phyloP scores from a whole-genome alignment of 495 filamentous ascomycete genomes.

The Ascobolus immersus region DNA sequence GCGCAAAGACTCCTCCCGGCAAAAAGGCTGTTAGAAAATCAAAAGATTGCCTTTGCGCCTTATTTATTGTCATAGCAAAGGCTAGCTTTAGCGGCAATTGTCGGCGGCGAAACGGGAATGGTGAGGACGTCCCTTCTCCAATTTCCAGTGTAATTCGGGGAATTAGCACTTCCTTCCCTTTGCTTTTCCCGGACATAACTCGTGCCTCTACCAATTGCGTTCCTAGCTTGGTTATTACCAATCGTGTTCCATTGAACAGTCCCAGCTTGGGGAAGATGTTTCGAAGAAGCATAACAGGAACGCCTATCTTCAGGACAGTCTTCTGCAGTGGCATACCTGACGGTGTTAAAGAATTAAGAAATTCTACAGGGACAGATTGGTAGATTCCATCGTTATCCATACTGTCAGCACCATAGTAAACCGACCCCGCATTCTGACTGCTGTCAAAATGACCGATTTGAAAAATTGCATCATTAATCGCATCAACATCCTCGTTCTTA shows the following conservation, averaged over 20 bases:
- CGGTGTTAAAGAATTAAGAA: neutral
- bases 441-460: too few relatives aligned
- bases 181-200: neutral
- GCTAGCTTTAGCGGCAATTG: neutral
- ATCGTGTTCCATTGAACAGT: neutral
- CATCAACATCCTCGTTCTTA: too few relatives aligned
- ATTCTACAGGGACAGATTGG: neutral
- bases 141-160: neutral
- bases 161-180: neutral
- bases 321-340: neutral
- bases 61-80: constrained; percentile 1
- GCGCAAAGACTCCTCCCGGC: neutral
- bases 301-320: neutral
- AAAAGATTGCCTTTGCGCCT: neutral
- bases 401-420: too few relatives aligned
- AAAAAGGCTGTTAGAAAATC: neutral
- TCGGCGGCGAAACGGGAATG: neutral
- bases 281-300: neutral
- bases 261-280: neutral
- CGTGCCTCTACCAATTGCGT: neutral
- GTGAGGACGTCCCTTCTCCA: neutral
- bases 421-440: too few relatives aligned
- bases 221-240: neutral
- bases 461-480: too few relatives aligned
- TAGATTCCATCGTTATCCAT: too few relatives aligned